Base-by-base conservation (phyloP, 73 alveolate species). In the Paramecium sonneborni region DNA sequence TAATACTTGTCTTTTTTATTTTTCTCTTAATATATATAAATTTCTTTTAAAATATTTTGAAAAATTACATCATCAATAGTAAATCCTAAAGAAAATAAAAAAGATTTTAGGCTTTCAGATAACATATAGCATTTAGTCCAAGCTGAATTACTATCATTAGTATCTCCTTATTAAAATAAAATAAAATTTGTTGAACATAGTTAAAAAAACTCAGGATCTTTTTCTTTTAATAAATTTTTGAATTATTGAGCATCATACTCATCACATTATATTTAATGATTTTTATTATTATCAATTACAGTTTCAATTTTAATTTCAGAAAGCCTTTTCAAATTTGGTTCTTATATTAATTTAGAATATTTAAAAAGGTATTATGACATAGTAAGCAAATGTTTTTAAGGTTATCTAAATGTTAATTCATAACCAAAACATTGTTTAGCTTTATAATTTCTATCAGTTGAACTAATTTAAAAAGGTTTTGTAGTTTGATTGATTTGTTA, bases 391-490 rank as follows among this genome's bases (percentile, higher is more conserved):
- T 32, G 11, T 32, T 62, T 62, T 32, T 62, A 24, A 9, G 84
- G 84, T 24, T 26, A 30, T 62, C 84, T 62, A 62, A 62, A 62
- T 30, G 84, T 62, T 26, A 62, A 28, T 26, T 62, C 84, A 62
- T 62, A 62, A 23, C 84, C 84, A 32, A 62, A 62, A n/a, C 48
- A 9, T 26, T 62, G 3, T 62, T 62, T 26, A 26, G 39, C 48
- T 32, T 62, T 62, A 12, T 62, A 62, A 62, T 62, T 62, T 62
- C 84, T 26, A 62, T 62, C 84, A 62, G 84, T 62, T 14, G 84
- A 62, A 62, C 84, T 62, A 11, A 62, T 62, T 62, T 62, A 62
- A 62, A 62, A 62, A 62, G 84, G 84, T 26, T 62, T 62, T 7
- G 84, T 62, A 7, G 20, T 62, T 2, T n/a, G 18, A 52, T 8